phyloP scores from a whole-genome alignment of 768 basidiomycete species.

The Leccinum incarnatum region DNA sequence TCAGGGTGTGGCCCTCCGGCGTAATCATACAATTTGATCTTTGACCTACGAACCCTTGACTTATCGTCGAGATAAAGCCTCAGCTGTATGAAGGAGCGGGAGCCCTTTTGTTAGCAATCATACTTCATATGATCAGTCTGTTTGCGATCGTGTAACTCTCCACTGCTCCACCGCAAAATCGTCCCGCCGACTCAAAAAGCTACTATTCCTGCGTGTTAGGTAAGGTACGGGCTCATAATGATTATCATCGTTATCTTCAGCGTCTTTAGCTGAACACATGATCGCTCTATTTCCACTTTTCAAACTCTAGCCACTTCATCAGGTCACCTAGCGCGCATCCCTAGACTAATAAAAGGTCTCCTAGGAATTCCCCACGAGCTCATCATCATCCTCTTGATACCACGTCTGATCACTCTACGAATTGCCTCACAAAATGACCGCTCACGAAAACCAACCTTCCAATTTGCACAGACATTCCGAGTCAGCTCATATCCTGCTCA shows the following conservation, averaged over 20 bases:
- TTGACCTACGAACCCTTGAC: not conserved
- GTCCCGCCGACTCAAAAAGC: not conserved
- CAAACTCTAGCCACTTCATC: constrained; percentile 10
- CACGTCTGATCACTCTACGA: not conserved
- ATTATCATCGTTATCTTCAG: constrained; percentile 16
- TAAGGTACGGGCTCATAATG: not conserved
- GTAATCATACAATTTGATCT: not conserved
- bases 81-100: not conserved
- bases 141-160: not conserved
- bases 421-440: not conserved
- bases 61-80: not conserved
- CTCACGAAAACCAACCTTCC: not conserved
- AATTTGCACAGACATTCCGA: not conserved
- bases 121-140: not conserved
- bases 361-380: not conserved
- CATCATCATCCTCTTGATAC: not conserved
- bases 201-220: not conserved
- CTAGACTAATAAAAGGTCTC: constrained; percentile 19
- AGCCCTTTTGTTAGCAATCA: not conserved
- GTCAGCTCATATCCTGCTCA: constrained; percentile 5
- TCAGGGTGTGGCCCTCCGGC: not conserved
- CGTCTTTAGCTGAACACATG: constrained; percentile 9
- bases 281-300: constrained; percentile 1
- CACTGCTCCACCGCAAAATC: not conserved
- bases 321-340: not conserved